Percentiles rank a stretch among this genome's conserved stretches.
These are phyloP conservation scores for Scedosporium apiospermum DNA, from an alignment of 2,329 filamentous ascomycete species.

Conservation along the genomic window DNA sequence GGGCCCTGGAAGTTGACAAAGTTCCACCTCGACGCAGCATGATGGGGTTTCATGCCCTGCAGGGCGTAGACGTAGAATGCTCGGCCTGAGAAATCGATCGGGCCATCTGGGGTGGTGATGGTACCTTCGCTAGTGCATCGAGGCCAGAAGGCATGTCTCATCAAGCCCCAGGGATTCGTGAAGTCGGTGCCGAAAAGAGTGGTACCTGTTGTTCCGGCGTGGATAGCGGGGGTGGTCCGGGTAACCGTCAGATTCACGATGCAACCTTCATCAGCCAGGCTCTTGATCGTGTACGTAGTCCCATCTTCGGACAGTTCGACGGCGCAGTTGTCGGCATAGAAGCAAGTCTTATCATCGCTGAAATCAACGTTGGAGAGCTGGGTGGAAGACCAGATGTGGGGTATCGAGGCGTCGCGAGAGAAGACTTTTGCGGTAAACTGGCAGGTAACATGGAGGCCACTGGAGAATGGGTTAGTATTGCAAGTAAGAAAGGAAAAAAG, in stretches of 20 bases:
- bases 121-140: constrained; percentile 72
- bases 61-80: constrained; percentile 77
- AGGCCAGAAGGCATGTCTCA: constrained; percentile 94
- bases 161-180: constrained; percentile 77
- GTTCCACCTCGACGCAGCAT: constrained; percentile 87
- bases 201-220: constrained; percentile 74
- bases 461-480: constrained; percentile 27
- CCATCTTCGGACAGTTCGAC: constrained; percentile 81
- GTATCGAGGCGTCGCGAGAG: constrained; percentile 61
- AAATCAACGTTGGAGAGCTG: constrained; percentile 72
- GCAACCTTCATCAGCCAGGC: constrained; percentile 67
- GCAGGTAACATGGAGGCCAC: constrained; percentile 78
- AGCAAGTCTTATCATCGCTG: constrained; percentile 71
- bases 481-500: not conserved
- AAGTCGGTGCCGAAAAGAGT: constrained; percentile 82
- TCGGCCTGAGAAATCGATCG: constrained; percentile 71
- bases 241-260: constrained; percentile 82
- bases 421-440: constrained; percentile 96
- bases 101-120: constrained; percentile 73
- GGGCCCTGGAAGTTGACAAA: constrained; percentile 87
- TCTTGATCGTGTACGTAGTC: constrained; percentile 79
- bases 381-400: constrained; percentile 76
- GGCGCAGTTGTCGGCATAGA: constrained; percentile 79
- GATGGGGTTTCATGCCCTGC: constrained; percentile 98
- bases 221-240: constrained; percentile 68